phyloP scores from a whole-genome alignment of 768 basidiomycete genomes.

The Dentipellis fragilis region DNA sequence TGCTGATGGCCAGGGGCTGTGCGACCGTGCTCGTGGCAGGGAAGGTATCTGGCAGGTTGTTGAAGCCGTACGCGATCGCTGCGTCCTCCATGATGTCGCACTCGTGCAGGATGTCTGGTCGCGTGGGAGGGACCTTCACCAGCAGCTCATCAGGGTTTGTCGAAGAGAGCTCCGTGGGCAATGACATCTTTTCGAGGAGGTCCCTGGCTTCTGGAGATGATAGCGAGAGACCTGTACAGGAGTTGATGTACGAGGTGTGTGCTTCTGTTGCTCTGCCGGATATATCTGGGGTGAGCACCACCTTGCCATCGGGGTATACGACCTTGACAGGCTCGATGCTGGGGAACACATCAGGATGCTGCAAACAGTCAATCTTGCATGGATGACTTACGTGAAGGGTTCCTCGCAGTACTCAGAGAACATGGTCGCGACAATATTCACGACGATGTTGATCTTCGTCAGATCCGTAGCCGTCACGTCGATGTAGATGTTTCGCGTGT shows the following conservation, averaged over 20 bases:
- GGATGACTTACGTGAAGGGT: slow-evolving; percentile 74
- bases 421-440: slow-evolving; percentile 94
- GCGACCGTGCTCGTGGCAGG: slow-evolving; percentile 92
- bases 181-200: slow-evolving; percentile 80
- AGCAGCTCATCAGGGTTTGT: slow-evolving; percentile 54
- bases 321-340: slow-evolving; percentile 94
- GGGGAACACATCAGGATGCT: slow-evolving; percentile 1
- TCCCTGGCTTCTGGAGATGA: slow-evolving; percentile 51
- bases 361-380: slow-evolving; percentile 1
- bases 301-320: slow-evolving; percentile 65
- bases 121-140: slow-evolving; percentile 83
- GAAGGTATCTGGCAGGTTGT: slow-evolving; percentile 88
- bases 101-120: slow-evolving; percentile 96
- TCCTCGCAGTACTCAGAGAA: slow-evolving; percentile 93
- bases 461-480: slow-evolving; percentile 95
- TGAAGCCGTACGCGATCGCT: slow-evolving; percentile 96
- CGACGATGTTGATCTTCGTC: slow-evolving; percentile 92
- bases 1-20: slow-evolving; percentile 83
- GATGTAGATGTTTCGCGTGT: slow-evolving; percentile 91
- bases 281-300: slow-evolving; percentile 73
- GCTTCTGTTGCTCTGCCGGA: slow-evolving; percentile 61
- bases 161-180: slow-evolving; percentile 43
- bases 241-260: slow-evolving; percentile 88
- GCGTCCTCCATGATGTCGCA: slow-evolving; percentile 98
- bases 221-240: slow-evolving; percentile 82